phyloP scores from a whole-genome alignment of 345 rosid genomes.

The Citrus medica region DNA sequence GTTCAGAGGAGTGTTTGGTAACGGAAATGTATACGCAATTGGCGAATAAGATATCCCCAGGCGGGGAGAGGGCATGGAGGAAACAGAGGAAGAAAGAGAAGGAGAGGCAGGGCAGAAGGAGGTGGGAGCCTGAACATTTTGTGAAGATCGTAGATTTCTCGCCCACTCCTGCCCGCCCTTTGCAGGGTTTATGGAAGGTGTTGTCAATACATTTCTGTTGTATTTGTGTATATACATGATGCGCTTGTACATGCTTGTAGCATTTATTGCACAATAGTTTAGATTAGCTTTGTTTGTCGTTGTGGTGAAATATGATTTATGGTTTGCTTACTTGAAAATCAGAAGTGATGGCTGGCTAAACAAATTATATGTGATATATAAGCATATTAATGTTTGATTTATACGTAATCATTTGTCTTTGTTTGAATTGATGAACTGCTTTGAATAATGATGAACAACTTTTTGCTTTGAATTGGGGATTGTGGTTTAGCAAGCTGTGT shows the following conservation, averaged over 20 bases:
- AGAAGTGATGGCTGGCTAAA: neutral
- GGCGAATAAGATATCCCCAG: conserved; percentile 71
- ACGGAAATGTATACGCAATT: conserved; percentile 72
- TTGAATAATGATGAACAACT: neutral
- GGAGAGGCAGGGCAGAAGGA: conserved; percentile 62
- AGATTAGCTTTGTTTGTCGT: neutral
- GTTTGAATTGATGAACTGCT: neutral
- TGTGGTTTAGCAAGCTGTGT: neutral
- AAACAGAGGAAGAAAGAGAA: conserved; percentile 76
- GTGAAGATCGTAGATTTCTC: conserved; percentile 67
- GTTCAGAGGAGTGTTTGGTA: conserved; percentile 50
- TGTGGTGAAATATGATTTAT: neutral
- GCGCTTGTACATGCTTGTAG: neutral
- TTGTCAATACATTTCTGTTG: neutral
- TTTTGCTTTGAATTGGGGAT: neutral
- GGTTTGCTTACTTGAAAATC: neutral
- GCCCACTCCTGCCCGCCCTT: conserved; percentile 58
- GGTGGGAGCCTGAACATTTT: conserved; percentile 85
- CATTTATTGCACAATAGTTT: neutral
- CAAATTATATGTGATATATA: neutral
- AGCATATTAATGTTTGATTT: neutral
- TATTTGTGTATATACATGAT: neutral
- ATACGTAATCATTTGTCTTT: neutral
- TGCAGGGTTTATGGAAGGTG: conserved; percentile 97
- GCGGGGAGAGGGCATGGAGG: conserved; percentile 56